These are phyloP conservation scores for Trichoderma pleuroti DNA, from an alignment of 2,329 filamentous ascomycete genomes.

Conservation along the genomic window DNA sequence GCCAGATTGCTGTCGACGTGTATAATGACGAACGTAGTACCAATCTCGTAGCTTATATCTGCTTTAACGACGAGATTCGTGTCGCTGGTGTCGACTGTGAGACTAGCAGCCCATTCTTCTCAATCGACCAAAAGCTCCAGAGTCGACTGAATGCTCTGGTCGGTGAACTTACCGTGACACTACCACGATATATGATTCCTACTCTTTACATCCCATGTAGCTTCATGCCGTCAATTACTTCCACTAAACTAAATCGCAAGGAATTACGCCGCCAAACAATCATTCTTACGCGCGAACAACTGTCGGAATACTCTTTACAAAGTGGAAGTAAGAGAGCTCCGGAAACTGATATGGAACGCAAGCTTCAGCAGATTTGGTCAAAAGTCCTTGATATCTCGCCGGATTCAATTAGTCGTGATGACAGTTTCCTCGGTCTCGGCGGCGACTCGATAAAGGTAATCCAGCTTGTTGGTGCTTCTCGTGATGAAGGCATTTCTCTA, in stretches of 20 bases:
- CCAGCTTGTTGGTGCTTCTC: conserved; percentile 18
- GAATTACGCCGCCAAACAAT: neutral
- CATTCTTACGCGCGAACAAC: neutral
- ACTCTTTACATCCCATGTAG: neutral
- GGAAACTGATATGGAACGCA: conserved; percentile 10
- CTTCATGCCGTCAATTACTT: conserved; percentile 10
- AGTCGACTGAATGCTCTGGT: conserved; percentile 5
- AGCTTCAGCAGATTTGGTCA: conserved; percentile 15
- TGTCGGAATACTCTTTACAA: neutral
- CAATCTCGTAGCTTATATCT: conserved; percentile 9
- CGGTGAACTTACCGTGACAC: neutral
- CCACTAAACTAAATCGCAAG: conserved; percentile 4
- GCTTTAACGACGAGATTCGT: neutral
- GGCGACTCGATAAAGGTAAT: conserved; percentile 30
- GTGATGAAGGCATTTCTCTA: conserved; percentile 13
- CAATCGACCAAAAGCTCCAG: conserved; percentile 7
- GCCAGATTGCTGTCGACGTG: conserved; percentile 10
- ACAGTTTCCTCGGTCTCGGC: conserved; percentile 29
- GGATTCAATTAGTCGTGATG: conserved; percentile 29
- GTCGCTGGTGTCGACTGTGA: neutral
- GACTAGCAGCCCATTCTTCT: conserved; percentile 7
- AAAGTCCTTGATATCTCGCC: neutral
- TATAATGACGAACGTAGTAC: neutral
- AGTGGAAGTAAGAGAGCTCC: conserved; percentile 4
- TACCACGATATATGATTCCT: conserved; percentile 11